Base-by-base conservation (phyloP, 768 basidiomycete species). In the Mycena olivaceomarginata region DNA sequence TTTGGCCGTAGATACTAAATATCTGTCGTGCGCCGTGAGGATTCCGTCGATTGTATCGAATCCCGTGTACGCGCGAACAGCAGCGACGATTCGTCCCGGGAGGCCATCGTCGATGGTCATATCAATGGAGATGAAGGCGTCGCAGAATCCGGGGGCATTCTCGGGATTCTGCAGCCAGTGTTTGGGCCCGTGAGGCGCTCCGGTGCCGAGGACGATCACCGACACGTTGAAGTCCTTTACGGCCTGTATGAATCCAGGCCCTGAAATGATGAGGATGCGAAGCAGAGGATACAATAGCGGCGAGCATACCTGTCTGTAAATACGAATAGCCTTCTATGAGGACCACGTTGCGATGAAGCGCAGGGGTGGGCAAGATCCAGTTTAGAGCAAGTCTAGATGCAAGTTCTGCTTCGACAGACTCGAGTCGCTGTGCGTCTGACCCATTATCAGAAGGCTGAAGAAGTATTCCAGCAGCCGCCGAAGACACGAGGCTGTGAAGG, bases 21-120 rank as follows among this genome's bases (percentile, higher is more conserved):
- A 76, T n/a, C 75, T 66, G 66, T 76, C 75, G 65, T 76, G 75
- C 16, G 37, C 75, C 15, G 75, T 76, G 64, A 76, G 46, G 41
- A 76, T 76, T 6, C 70, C 75, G 59, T 76, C 65, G 5, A 76
- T 46, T 31, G 5, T 51, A 20, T 71, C 70, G 40, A 76, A 76
- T 5, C 70, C 70, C 1, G 16, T 70, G 63, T 72, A 76, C 0
- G 37, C 64, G 57, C 70, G 70, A 45, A 76, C 70, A 15, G 75
- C 75, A 16, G 63, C 37, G 7, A 67, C 75, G 22, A 76, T 76
- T 31, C 75, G 51, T 2, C 25, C 22, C 10, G 75, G 75, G 59
- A 76, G 75, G 46, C 4, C 70, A 5, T 72, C 65, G 41, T 76
- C 70, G 70, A 67, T 63, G 57, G 64, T 72, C 75, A 76, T 76